Evolutionary conservation across 2,329 filamentous ascomycete genomes (phyloP).

Genomic region (Allantophomopsis cytisporea): DNA sequence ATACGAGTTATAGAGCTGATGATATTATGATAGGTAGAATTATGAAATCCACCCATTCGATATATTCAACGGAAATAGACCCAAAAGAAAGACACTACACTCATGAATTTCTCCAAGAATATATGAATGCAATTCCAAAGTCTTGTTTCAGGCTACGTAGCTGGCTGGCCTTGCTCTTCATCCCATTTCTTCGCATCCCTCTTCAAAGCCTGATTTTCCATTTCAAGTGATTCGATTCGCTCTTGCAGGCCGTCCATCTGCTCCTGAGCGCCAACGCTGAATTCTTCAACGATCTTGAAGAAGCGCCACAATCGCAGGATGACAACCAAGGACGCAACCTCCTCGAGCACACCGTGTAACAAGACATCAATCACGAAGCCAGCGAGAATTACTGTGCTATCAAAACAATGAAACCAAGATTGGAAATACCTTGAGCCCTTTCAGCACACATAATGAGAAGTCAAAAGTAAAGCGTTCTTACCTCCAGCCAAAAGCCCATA

Average conservation of each 20-base stretch:
- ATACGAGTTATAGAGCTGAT: too few relatives aligned
- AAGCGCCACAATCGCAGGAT: slow-evolving; percentile 55
- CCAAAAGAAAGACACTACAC: too few relatives aligned
- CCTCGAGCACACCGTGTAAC: slow-evolving; percentile 43
- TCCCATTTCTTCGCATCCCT: slow-evolving; percentile 16
- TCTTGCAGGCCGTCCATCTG: slow-evolving; percentile 43
- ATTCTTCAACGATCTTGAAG: slow-evolving; percentile 58
- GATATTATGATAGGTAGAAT: too few relatives aligned
- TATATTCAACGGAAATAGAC: too few relatives aligned
- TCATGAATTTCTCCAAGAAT: too few relatives aligned
- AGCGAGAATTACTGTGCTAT: slow-evolving; percentile 45
- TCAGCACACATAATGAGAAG: background rate
- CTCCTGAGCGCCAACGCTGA: slow-evolving; percentile 48
- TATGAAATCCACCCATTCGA: too few relatives aligned
- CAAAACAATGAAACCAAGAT: slow-evolving; percentile 48
- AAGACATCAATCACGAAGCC: slow-evolving; percentile 50
- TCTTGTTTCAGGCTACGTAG: too few relatives aligned
- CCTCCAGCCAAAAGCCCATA: slow-evolving; percentile 48
- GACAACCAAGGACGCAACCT: slow-evolving; percentile 53
- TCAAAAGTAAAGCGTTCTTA: slow-evolving; percentile 20
- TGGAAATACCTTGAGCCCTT: slow-evolving; percentile 33
- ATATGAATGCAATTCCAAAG: too few relatives aligned
- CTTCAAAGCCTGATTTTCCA: slow-evolving; percentile 33
- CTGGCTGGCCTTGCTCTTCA: too few relatives aligned
- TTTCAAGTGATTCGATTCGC: slow-evolving; percentile 35